Evolutionary conservation across 306 rosid genomes (phyloP), one percentile per base, ranked within the genome.

Genomic region (Fragaria iinumae): DNA sequence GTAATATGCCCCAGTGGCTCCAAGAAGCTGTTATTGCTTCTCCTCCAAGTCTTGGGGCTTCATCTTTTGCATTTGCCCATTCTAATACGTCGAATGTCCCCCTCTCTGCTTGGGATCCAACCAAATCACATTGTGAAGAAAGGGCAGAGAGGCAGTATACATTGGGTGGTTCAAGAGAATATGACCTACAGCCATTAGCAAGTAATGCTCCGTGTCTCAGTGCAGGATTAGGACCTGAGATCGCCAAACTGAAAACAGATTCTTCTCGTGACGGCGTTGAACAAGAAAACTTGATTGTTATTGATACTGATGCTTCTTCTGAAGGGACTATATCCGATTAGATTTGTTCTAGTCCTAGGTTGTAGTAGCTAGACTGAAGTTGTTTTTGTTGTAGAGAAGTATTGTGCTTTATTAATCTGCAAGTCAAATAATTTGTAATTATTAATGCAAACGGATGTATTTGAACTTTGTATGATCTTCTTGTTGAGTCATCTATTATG

Each of bases 281-380:
- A 66, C 76, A 71, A 44, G 84, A 79, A 44, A 71, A 81, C 13
- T 77, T 86, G 80, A 86, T 90, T 52, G 48, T 88, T 21, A 82
- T 88, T n/a, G 88, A 86, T 49, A 83, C 89, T 50, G 92, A 86
- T 53, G 86, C 84, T 4, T 90, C 89, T 68, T 90, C 96, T n/a
- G 91, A 90, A 80, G 90, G 83, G 83, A 90, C 96, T 39, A 80
- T 88, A 85, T 90, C 91, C 12, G 96, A 86, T 79, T 64, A 64
- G 39, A 16, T 34, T 17, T 89, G 87, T 55, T 80, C 27, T 66
- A 23, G 80, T 63, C 80, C 84, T 72, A 84, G 82, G 85, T 71
- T 75, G 60, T 55, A 20, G 48, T 84, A 38, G 41, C 41, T 38
- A 38, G 36, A 84, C 16, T 69, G 56, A 64, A 43, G 67, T 64